Base-by-base conservation (phyloP, 208 protist genomes). In the Phytomonas francai region DNA sequence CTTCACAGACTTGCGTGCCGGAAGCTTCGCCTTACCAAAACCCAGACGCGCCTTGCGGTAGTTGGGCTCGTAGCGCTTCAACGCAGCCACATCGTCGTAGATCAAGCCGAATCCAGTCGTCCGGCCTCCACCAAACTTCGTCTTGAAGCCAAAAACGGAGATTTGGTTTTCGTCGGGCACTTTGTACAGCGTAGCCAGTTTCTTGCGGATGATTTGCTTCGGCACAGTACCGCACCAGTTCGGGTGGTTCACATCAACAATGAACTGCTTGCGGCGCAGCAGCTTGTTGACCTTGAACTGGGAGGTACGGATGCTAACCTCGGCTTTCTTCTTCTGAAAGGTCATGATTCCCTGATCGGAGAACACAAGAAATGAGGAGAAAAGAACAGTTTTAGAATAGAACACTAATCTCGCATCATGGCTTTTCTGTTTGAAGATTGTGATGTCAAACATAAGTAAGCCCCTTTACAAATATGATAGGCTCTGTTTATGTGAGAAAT, bases 261-360 rank as follows among this genome's bases (percentile, higher is more conserved):
- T 98, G 83, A 99, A 98, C 94, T 99, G 98, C 88, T 98, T 99
- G 87, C 98, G 97, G 74, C 87, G 81, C 2, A 99, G 91, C 69
- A 99, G 95, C 73, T 98, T 97, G 97, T 99, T 99, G 78, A 97
- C 97, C 86, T 99, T 97, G 89, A 99, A 99, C 86, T 99, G 98
- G 70, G 97, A 91, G 68, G 97, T 99, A 70, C 89, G 87, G 75
- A 97, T 79, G 31, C 85, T 85, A 73, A 96, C 79, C 78, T 95
- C 88, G 49, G 91, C 85, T 83, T 93, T 95, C 84, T 92, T 93
- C 90, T 95, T 95, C 83, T 95, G 89, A 73, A 86, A 93, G 73
- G 88, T 87, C 90, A 95, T 95, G 71, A 75, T 81, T 79, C 68
- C 39, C 39, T 49, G 12, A 49, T 49, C 39, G 39, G 6, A 49